Base-by-base conservation (phyloP, 768 basidiomycete species). In the Auricularia heimuer region DNA sequence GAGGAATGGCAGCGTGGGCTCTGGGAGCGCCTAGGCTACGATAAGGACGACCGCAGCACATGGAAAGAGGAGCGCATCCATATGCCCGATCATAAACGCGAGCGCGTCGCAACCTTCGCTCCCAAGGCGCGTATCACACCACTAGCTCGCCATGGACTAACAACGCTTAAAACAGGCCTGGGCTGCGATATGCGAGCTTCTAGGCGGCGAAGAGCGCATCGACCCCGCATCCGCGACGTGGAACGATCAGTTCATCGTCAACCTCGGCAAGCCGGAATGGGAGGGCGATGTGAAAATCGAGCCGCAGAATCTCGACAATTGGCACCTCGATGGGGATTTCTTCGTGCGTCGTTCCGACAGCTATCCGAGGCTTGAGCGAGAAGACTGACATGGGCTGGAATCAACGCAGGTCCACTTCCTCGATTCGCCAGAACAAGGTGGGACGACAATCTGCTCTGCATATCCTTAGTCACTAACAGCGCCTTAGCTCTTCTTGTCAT, bases 221-320 rank as follows among this genome's bases (percentile, higher is more conserved):
- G 77, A 83, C 66, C 77, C 78, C 56, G 71, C 75, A n/a, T 75
- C 76, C 21, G 76, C 79, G 64, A 69, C 74, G 14, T 86, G 84
- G 83, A 80, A 80, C 36, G 82, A 85, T 74, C 81, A 81, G 37
- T 84, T 86, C 72, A 86, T 86, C 67, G 81, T 86, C 56, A 87
- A 86, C 69, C 74, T 87, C 21, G 85, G 85, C 24, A 78, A 75
- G 14, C 77, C 79, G 6, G 78, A 80, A 58, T 56, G 56, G 29
- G 36, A 45, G 65, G 29, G 39, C 63, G n/a, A 60, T 11, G 29
- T 58, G 63, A 7, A 12, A 14, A 37, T 45, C 29, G 56, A 60
- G 24, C 24, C 24, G 56, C 3, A 60, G 34, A 60, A 82, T 61
- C 73, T 88, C 64, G 79, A 80, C 64, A 85, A 86, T 67, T 88